phyloP scores from a whole-genome alignment of 2,329 filamentous ascomycete genomes.

The Trichoderma harzianum region DNA sequence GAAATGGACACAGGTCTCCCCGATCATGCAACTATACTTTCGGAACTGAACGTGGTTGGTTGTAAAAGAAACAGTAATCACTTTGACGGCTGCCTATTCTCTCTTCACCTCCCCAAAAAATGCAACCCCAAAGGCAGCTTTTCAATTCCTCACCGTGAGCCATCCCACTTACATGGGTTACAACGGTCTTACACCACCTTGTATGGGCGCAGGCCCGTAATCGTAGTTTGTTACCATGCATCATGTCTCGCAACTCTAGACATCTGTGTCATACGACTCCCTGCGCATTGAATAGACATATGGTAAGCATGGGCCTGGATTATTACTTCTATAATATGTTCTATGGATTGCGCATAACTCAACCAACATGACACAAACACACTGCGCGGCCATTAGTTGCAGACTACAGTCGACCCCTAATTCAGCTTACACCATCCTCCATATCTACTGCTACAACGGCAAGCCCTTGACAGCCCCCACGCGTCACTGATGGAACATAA shows the following conservation, averaged over 20 bases:
- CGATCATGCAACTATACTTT: not conserved
- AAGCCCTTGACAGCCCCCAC: not conserved
- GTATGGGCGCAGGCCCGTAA: not conserved
- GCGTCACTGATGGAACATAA: not conserved
- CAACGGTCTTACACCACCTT: not conserved
- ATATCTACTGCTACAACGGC: not conserved
- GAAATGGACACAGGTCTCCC: not conserved
- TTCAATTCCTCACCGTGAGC: not conserved
- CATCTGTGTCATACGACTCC: not conserved
- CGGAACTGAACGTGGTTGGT: not conserved
- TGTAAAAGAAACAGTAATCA: not conserved
- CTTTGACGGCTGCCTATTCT: not conserved
- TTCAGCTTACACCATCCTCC: not conserved
- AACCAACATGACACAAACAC: not conserved
- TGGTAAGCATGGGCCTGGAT: not conserved
- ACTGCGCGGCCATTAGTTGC: not conserved
- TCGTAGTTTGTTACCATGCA: not conserved
- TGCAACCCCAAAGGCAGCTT: not conserved
- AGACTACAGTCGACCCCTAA: not conserved
- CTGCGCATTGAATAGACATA: not conserved
- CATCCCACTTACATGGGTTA: not conserved
- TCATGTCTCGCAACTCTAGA: not conserved
- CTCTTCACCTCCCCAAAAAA: not conserved
- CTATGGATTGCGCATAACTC: not conserved
- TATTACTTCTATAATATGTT: not conserved